phyloP scores from a whole-genome alignment of 441 rosid genomes.

The Gossypium davidsonii region DNA sequence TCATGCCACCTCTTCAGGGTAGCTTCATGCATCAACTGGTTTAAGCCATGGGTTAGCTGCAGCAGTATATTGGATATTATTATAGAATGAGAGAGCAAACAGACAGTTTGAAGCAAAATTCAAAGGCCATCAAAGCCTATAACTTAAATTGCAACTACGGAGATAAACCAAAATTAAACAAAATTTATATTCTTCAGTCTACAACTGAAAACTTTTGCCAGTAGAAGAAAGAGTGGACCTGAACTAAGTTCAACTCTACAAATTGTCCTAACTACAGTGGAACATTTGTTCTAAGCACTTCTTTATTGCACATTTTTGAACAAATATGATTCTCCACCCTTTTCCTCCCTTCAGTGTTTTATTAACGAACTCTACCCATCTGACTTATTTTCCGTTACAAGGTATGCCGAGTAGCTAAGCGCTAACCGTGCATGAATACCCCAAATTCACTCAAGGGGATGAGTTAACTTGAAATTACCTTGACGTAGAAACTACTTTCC shows the following conservation, averaged over 20 bases:
- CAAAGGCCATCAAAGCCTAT: not conserved
- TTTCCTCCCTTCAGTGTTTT: constrained; percentile 13
- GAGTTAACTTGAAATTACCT: constrained; percentile 13
- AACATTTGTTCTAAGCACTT: constrained; percentile 22
- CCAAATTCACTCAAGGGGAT: constrained; percentile 7
- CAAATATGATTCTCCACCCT: constrained; percentile 15
- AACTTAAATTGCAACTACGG: constrained; percentile 1
- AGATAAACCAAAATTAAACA: not conserved
- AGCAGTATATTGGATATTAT: not conserved
- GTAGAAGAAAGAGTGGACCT: constrained; percentile 15
- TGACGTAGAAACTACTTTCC: constrained; percentile 8
- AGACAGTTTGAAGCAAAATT: constrained; percentile 1
- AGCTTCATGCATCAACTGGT: not conserved
- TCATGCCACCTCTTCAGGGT: not conserved
- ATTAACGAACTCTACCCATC: constrained; percentile 15
- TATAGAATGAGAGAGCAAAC: not conserved
- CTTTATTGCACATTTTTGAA: constrained; percentile 30
- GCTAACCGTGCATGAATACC: constrained; percentile 12
- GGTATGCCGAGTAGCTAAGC: constrained; percentile 7
- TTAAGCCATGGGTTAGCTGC: not conserved
- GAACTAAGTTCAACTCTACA: constrained; percentile 30
- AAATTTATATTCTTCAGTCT: constrained; percentile 12
- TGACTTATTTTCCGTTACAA: constrained; percentile 24
- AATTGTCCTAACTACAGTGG: constrained; percentile 10
- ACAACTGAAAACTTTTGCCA: constrained; percentile 14